phyloP scores from a whole-genome alignment of 1,284 basidiomycete species.

The Inonotus obliquus region DNA sequence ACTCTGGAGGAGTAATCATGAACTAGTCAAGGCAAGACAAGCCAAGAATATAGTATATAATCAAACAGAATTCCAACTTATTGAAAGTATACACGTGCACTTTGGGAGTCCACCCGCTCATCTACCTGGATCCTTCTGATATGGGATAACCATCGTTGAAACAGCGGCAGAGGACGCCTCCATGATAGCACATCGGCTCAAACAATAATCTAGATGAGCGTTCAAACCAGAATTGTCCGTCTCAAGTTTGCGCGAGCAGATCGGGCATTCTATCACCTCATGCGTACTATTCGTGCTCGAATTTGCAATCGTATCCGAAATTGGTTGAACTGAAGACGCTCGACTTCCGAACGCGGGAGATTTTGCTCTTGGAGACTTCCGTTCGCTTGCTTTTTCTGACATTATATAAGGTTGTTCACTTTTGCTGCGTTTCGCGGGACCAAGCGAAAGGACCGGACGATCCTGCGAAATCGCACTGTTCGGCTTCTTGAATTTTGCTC shows the following conservation, averaged over 20 bases:
- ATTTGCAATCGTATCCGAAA: not conserved
- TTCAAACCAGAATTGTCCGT: conserved; percentile 68
- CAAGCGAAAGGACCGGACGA: not conserved
- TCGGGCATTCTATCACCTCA: conserved; percentile 44
- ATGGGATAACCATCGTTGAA: not conserved
- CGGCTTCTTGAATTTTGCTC: conserved; percentile 7
- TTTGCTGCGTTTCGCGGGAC: conserved; percentile 7
- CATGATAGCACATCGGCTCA: conserved; percentile 64
- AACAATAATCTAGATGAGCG: conserved; percentile 71
- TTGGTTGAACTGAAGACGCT: not conserved
- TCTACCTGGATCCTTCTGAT: not conserved
- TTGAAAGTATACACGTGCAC: not conserved
- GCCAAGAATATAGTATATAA: no score
- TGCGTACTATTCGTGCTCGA: not conserved
- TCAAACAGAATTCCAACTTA: no score
- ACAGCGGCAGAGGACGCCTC: conserved; percentile 32
- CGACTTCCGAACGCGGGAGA: not conserved
- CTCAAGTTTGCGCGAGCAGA: conserved; percentile 54
- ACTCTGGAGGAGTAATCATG: no score
- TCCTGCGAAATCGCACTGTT: not conserved
- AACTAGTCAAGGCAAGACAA: no score
- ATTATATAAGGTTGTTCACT: conserved; percentile 5
- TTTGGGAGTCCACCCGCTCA: not conserved
- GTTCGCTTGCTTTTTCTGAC: not conserved
- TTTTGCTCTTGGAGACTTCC: not conserved